A percentile compares a stretch with the other conserved stretches of the same genome.
These are phyloP conservation scores for Sporothrix mexicana DNA, from an alignment of 2,329 filamentous ascomycete genomes.

Conservation along the genomic window DNA sequence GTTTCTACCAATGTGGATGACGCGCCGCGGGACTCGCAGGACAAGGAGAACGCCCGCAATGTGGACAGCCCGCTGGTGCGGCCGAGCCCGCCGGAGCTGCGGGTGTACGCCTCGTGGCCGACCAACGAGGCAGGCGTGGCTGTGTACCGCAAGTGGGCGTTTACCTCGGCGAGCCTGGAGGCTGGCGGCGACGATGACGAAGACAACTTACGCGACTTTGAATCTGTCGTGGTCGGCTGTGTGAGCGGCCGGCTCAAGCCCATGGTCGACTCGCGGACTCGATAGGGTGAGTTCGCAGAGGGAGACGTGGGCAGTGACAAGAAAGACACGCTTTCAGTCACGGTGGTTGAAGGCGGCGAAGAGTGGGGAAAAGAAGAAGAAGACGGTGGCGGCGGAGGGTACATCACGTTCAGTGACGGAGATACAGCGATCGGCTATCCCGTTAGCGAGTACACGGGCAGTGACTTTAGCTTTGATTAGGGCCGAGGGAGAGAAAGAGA, in stretches of 20 bases:
- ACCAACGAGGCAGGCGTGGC: not conserved
- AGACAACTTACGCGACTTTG: slow-evolving; percentile 13
- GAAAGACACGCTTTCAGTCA: not conserved
- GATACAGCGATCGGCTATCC: too few relatives aligned
- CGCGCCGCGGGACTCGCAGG: not conserved
- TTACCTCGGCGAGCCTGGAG: slow-evolving; percentile 26
- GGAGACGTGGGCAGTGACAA: not conserved
- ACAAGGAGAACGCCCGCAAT: slow-evolving; percentile 52
- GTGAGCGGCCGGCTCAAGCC: slow-evolving; percentile 34
- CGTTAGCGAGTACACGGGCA: too few relatives aligned
- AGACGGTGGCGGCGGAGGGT: too few relatives aligned
- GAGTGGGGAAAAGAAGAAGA: too few relatives aligned
- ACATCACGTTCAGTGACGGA: too few relatives aligned
- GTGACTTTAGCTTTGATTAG: too few relatives aligned
- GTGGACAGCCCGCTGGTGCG: slow-evolving; percentile 42
- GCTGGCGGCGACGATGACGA: not conserved
- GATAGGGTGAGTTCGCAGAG: not conserved
- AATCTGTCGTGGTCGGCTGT: slow-evolving; percentile 33
- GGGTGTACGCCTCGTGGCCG: slow-evolving; percentile 37
- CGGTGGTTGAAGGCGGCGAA: not conserved
- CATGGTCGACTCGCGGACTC: not conserved
- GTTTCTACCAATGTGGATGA: slow-evolving; percentile 45
- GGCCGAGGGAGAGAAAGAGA: too few relatives aligned
- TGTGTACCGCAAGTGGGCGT: slow-evolving; percentile 34
- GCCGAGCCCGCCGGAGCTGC: slow-evolving; percentile 34